Evolutionary conservation across 1,284 basidiomycete genomes (phyloP).

Genomic region (Laetiporus sulphureus): DNA sequence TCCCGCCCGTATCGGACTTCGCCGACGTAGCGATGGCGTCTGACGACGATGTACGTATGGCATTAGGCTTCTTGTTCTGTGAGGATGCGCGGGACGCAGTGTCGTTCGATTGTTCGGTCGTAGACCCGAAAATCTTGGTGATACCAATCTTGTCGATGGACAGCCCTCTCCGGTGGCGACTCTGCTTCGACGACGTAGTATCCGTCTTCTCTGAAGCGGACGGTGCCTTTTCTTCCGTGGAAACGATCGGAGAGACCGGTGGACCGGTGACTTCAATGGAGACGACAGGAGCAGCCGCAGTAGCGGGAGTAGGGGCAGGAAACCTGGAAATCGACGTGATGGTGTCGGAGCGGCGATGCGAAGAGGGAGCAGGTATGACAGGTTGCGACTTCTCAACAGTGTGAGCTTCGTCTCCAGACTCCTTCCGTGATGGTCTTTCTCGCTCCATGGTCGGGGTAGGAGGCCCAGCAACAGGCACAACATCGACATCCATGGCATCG

Average conservation of each 20-base stretch:
- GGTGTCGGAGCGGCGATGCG: slow-evolving; percentile 17
- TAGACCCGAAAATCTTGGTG: slow-evolving; percentile 49
- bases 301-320: slow-evolving; percentile 1
- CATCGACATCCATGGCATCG: slow-evolving; percentile 4
- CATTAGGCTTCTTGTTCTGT: slow-evolving; percentile 24
- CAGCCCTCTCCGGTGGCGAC: slow-evolving; percentile 51
- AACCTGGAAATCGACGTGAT: slow-evolving; percentile 5
- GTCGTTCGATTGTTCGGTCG: slow-evolving; percentile 18
- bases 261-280: slow-evolving; percentile 45
- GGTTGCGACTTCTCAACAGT: slow-evolving; percentile 30
- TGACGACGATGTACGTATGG: slow-evolving; percentile 17
- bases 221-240: slow-evolving; percentile 28
- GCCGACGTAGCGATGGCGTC: slow-evolving; percentile 20
- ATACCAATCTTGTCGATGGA: slow-evolving; percentile 75
- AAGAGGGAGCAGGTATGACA: slow-evolving; percentile 20
- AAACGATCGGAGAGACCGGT: slow-evolving; percentile 30
- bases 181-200: slow-evolving; percentile 33
- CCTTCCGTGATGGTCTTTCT: slow-evolving; percentile 20
- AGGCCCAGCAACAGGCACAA: too few relatives aligned
- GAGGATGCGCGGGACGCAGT: slow-evolving; percentile 34
- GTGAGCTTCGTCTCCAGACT: slow-evolving; percentile 23
- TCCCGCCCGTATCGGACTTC: slow-evolving; percentile 17
- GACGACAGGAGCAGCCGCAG: slow-evolving; percentile 25
- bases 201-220: slow-evolving; percentile 22
- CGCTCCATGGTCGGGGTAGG: slow-evolving; percentile 4